Base-by-base conservation (phyloP, 1,139 yeast species). In the Wickerhamomyces sp. region DNA sequence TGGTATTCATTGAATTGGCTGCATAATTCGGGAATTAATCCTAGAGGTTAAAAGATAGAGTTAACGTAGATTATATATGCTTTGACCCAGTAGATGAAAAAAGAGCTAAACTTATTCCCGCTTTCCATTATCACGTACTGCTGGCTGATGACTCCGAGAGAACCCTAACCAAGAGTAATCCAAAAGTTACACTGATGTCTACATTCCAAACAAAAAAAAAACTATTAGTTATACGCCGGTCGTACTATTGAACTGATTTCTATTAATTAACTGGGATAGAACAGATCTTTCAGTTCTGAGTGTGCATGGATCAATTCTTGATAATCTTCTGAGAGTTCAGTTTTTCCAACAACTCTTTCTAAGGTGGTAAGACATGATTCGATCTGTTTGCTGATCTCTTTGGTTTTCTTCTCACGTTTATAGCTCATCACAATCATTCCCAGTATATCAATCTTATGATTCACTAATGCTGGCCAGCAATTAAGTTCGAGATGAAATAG, bases 381-480 rank as follows among this genome's bases (percentile, higher is more conserved):
- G 7, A 39, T 13, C 15, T 41, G 27, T 5, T 27, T 13, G 6
- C 20, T 14, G 5, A 36, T 28, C 4, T 18, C 29, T 2, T 34
- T 28, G 19, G 14, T 28, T 22, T 38, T 35, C 7, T 36, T 28
- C 5, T 43, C 44, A 14, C 41, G 42, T n/a, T 33, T 39, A 28
- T 35, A 47, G 10, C 41, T 27, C 32, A 60, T 55, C 1, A 58
- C 48, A 31, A 67, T 45, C 31, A 65, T 66, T 0, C 61, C 63
- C 28, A 65, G 33, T 2, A 68, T 41, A 35, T 64, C 69, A 40
- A 53, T 64, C 24, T 56, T 51, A 47, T 66, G 63, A 0, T 35
- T 32, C 2, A 44, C 45, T 2, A 66, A 43, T 19, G 69, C 52
- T 10, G 61, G 60, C 67, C 67, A 60, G 25, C 63, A 47, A 33